phyloP scores from a whole-genome alignment of 2,329 filamentous ascomycete genomes.

The Aspergillus sp. region DNA sequence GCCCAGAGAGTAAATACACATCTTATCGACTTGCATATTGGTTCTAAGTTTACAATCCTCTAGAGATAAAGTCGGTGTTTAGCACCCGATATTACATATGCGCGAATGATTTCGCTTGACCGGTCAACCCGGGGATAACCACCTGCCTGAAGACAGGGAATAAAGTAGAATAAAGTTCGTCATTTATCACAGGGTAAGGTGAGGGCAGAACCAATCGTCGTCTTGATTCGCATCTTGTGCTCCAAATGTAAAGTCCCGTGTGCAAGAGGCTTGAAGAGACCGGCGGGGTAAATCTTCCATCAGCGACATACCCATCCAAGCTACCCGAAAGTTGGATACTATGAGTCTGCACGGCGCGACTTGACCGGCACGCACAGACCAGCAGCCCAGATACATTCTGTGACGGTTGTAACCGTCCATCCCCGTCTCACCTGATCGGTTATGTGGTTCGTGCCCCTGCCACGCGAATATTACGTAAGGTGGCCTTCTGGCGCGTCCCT shows the following conservation, averaged over 20 bases:
- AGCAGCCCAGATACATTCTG: background rate
- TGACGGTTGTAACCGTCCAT: too few relatives aligned
- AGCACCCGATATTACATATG: conserved; percentile 2
- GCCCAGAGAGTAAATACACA: background rate
- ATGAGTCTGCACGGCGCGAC: background rate
- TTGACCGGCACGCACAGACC: background rate
- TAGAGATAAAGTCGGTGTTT: conserved; percentile 6
- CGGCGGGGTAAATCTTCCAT: background rate
- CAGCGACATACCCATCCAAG: conserved; percentile 4
- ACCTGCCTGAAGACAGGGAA: background rate
- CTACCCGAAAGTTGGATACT: background rate
- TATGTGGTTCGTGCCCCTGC: conserved; percentile 2
- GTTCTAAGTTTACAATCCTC: conserved; percentile 5
- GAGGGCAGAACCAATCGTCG: conserved; percentile 1
- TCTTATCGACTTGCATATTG: conserved; percentile 5
- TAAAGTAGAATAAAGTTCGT: conserved; percentile 1
- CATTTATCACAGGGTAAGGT: conserved; percentile 1
- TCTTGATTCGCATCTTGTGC: background rate
- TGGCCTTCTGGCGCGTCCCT: background rate
- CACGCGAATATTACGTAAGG: conserved; percentile 2
- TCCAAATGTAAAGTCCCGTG: background rate
- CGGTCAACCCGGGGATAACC: background rate
- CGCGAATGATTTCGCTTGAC: conserved; percentile 1
- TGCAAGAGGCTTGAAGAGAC: conserved; percentile 1
- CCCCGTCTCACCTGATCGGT: background rate